Conservation (phyloP, 768 basidiomycete species). For the Cubamyces sp. region DNA sequence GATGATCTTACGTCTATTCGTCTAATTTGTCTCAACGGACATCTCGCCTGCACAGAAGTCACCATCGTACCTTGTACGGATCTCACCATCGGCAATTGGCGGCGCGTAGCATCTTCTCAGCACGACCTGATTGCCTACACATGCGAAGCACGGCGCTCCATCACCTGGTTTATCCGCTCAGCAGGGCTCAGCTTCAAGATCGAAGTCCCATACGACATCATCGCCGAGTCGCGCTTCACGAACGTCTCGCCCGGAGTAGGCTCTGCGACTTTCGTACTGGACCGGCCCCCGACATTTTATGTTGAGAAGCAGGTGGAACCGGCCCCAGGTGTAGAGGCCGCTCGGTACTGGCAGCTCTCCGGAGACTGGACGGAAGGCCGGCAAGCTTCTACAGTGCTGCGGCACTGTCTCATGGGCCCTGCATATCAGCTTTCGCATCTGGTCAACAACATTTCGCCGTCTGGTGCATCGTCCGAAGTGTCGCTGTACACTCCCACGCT, state of each 20-base stretch:
- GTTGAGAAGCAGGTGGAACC: slow-evolving; percentile 51
- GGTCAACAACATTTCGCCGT: slow-evolving; percentile 48
- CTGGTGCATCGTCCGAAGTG: not conserved
- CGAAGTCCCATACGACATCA: slow-evolving; percentile 73
- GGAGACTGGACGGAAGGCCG: slow-evolving; percentile 78
- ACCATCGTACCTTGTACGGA: slow-evolving; percentile 77
- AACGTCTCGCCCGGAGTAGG: slow-evolving; percentile 58
- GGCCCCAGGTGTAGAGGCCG: slow-evolving; percentile 3
- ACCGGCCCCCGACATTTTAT: slow-evolving; percentile 70
- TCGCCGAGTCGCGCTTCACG: slow-evolving; percentile 60
- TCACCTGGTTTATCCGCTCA: slow-evolving; percentile 82
- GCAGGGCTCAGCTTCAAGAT: slow-evolving; percentile 81
- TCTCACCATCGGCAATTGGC: slow-evolving; percentile 78
- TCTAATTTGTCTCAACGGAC: not conserved
- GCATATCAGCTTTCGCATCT: slow-evolving; percentile 62
- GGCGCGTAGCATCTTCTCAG: slow-evolving; percentile 64
- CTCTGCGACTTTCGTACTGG: slow-evolving; percentile 65
- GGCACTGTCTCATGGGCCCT: slow-evolving; percentile 68
- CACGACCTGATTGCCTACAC: slow-evolving; percentile 79
- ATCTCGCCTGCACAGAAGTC: slow-evolving; percentile 50
- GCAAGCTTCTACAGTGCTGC: slow-evolving; percentile 66
- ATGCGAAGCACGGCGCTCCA: slow-evolving; percentile 63
- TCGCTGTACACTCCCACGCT: slow-evolving; percentile 16
- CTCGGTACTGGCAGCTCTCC: slow-evolving; percentile 58
- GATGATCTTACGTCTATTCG: not conserved